Base-by-base conservation (phyloP, 1,284 basidiomycete genomes). In the Volvariella surrecta region DNA sequence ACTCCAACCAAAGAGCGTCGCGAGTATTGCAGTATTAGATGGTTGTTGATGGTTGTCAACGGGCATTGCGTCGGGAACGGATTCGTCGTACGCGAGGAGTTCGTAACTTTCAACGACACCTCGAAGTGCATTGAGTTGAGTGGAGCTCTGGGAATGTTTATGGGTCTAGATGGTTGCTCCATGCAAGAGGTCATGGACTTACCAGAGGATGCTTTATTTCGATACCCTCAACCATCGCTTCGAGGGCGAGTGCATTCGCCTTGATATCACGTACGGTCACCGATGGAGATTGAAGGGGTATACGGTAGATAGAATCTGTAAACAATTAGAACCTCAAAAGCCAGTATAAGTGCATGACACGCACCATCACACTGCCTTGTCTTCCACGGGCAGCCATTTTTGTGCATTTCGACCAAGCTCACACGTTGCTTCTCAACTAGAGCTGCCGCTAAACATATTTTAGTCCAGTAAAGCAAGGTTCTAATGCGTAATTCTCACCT, bases 361-460 rank as follows among this genome's bases (percentile, higher is more conserved):
- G 51, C 53, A 89, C 87, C 60, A 58, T 88, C 83, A 52, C 86
- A 88, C 56, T 89, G 86, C 44, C 75, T 71, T 22, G 69, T 67
- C 58, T 75, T 85, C 87, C 87, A 89, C 2, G 87, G 87, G 54
- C 86, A 89, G 0, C 83, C 82, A 42, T 77, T 68, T 57, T 87
- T 88, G 57, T 89, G 87, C 55, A 71, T 71, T 10, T 76, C 71
- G 1, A 88, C 74, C 6, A 89, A 62, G 32, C 72, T 73, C 2
- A 55, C 49, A 4, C 71, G 70, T 56, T 89, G 87, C 54, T 82
- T 88, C 56, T 86, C 82, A 22, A 86, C 63, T 46, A 89, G 64
- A 11, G 76, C 57, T 56, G 73, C 77, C 34, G 79, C 85, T 85
- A 51, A 9, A 54, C 42, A n/a, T 19, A 11, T 28, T 28, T 11